Conservation (phyloP, 2,329 filamentous ascomycete genomes). For the Trichophyton rubrum region DNA sequence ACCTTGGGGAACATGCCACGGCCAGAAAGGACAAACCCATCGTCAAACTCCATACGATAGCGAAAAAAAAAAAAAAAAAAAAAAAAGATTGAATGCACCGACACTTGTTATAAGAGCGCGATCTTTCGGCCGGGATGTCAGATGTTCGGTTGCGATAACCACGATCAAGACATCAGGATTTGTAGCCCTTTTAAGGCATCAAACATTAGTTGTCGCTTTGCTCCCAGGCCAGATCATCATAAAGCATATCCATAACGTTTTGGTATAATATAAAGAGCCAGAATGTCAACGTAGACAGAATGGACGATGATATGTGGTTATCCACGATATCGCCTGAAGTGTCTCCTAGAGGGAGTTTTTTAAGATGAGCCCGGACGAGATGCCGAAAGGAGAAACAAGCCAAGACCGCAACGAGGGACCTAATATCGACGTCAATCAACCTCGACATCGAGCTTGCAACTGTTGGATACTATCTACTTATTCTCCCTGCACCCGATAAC, state of each 20-base stretch:
- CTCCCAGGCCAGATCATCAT: conserved; percentile 5
- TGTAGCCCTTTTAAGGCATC: background rate
- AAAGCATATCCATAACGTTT: background rate
- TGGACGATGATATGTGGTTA: too few relatives aligned
- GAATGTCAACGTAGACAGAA: too few relatives aligned
- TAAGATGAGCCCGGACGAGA: background rate
- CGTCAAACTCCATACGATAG: conserved; percentile 15
- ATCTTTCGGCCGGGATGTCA: background rate
- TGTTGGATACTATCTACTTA: background rate
- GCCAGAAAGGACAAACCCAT: conserved; percentile 11
- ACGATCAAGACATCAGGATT: background rate
- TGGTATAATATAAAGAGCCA: background rate
- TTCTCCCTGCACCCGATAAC: too few relatives aligned
- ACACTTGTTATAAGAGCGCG: background rate
- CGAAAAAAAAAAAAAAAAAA: too few relatives aligned
- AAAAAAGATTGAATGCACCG: conserved; percentile 19
- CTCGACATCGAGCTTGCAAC: background rate
- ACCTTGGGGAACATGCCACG: conserved; percentile 16
- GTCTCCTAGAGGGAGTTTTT: too few relatives aligned
- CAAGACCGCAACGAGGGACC: background rate
- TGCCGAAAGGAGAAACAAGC: background rate
- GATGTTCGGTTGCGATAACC: background rate
- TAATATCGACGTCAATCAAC: background rate
- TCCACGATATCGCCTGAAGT: too few relatives aligned
- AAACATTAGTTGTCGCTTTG: background rate